Conservation (phyloP, 23 red algal genomes). For the Gracilaria gracilis region DNA sequence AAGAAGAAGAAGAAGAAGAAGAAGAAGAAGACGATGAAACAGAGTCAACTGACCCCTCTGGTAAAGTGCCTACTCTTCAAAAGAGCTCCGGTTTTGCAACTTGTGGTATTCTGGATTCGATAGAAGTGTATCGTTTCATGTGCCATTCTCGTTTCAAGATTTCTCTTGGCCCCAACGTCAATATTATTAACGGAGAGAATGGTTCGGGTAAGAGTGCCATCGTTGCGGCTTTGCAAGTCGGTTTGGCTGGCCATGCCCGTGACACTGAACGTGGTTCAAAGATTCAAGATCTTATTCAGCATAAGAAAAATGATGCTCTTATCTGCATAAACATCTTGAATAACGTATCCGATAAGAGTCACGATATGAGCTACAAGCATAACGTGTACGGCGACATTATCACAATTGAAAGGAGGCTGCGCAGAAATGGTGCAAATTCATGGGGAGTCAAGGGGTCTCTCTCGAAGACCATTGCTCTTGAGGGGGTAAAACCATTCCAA, state of each 20-base stretch:
- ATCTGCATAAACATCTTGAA: constrained; percentile 84
- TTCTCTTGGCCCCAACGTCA: constrained; percentile 87
- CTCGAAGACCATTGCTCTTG: constrained; percentile 33
- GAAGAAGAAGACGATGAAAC: constrained; percentile 17
- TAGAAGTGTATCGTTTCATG: constrained; percentile 94
- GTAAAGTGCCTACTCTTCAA: background rate
- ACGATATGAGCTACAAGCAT: constrained; percentile 68
- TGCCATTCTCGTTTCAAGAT: constrained; percentile 89
- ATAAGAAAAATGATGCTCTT: constrained; percentile 47
- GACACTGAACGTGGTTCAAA: constrained; percentile 78
- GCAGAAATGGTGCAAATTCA: constrained; percentile 43
- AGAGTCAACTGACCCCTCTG: background rate
- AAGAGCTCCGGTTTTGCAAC: constrained; percentile 54
- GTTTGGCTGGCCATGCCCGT: constrained; percentile 60
- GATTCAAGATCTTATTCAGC: constrained; percentile 70
- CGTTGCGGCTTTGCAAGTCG: constrained; percentile 90
- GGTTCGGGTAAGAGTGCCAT: constrained; percentile 96
- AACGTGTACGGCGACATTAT: constrained; percentile 88
- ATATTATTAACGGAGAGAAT: constrained; percentile 93
- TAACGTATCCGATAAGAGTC: constrained; percentile 7
- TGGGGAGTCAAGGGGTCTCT: constrained; percentile 68
- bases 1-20: constrained; percentile 26
- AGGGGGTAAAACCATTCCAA: constrained; percentile 55
- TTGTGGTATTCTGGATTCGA: constrained; percentile 82
- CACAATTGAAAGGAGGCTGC: constrained; percentile 75